These are phyloP conservation scores for Allium cepa DNA, from an alignment of 106 monocot species.

Conservation along the genomic window DNA sequence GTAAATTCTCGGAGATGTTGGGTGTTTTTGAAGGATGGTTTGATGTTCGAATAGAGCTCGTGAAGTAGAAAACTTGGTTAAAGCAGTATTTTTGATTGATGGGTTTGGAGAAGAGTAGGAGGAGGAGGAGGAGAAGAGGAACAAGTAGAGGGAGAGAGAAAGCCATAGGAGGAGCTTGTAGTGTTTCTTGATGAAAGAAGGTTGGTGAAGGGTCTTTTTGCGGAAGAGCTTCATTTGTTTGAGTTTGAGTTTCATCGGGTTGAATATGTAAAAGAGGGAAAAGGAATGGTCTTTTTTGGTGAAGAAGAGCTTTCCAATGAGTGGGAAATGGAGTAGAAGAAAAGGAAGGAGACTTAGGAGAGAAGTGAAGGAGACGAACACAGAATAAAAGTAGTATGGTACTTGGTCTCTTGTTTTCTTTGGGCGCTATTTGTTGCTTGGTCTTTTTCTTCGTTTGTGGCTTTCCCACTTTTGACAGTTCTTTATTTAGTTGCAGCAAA, in stretches of 20 bases:
- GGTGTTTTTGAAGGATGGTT: neutral
- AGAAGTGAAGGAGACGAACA: too few relatives aligned
- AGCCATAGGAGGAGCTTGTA: conserved; percentile 20
- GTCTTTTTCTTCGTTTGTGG: too few relatives aligned
- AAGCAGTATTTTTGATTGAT: neutral
- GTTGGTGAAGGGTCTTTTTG: neutral
- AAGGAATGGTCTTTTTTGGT: neutral
- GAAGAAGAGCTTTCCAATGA: neutral
- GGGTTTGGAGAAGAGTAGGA: conserved; percentile 7
- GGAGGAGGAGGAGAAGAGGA: conserved; percentile 11
- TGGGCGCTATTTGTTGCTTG: too few relatives aligned
- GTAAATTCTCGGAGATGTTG: conserved; percentile 36
- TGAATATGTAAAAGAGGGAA: neutral
- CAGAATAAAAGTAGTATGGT: too few relatives aligned
- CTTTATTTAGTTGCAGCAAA: too few relatives aligned
- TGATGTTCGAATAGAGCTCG: conserved; percentile 6
- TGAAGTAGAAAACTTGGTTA: neutral
- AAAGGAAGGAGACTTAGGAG: too few relatives aligned
- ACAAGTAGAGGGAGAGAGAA: conserved; percentile 29
- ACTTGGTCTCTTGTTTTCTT: too few relatives aligned
- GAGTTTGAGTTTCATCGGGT: conserved; percentile 6
- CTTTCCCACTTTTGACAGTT: too few relatives aligned
- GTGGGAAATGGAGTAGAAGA: too few relatives aligned
- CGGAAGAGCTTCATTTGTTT: conserved; percentile 7
- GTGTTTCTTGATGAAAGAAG: conserved; percentile 17